Conservation (phyloP, 1,139 yeast species). For the Casaregolazyma suthepensis region DNA sequence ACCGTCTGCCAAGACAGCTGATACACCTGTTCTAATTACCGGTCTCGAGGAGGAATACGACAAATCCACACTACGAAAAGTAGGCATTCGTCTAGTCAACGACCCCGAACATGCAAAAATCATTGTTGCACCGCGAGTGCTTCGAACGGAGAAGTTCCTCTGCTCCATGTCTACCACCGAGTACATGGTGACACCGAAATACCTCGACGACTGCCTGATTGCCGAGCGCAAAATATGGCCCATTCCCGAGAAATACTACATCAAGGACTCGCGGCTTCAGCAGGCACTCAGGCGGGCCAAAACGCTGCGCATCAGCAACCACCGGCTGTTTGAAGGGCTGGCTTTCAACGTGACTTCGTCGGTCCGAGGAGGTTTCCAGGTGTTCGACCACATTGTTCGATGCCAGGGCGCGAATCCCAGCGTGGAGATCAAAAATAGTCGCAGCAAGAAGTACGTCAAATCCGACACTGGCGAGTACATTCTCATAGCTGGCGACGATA, state of each 20-base stretch:
- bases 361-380: slow-evolving; percentile 61
- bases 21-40: slow-evolving; percentile 21
- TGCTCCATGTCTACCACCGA: slow-evolving; percentile 38
- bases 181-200: slow-evolving; percentile 33
- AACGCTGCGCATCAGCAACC: slow-evolving; percentile 23
- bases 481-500: slow-evolving; percentile 13
- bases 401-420: slow-evolving; percentile 55
- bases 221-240: slow-evolving; percentile 15
- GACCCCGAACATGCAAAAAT: slow-evolving; percentile 30
- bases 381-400: slow-evolving; percentile 53
- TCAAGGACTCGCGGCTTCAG: slow-evolving; percentile 17
- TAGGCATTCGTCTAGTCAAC: slow-evolving; percentile 29
- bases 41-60: slow-evolving; percentile 16
- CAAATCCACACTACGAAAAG: slow-evolving; percentile 16
- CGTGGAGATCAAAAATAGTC: slow-evolving; percentile 8
- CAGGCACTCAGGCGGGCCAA: slow-evolving; percentile 24
- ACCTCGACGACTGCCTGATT: slow-evolving; percentile 27
- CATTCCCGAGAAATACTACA: slow-evolving; percentile 27
- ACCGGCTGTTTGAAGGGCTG: slow-evolving; percentile 39
- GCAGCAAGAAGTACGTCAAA: slow-evolving; percentile 11
- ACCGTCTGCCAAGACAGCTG: slow-evolving; percentile 13
- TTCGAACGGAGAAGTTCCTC: slow-evolving; percentile 83
- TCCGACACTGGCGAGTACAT: slow-evolving; percentile 8
- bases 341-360: slow-evolving; percentile 54
- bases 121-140: slow-evolving; percentile 63